Conservation (phyloP, 2,329 filamentous ascomycete genomes). For the Helicocarpus griseus region DNA sequence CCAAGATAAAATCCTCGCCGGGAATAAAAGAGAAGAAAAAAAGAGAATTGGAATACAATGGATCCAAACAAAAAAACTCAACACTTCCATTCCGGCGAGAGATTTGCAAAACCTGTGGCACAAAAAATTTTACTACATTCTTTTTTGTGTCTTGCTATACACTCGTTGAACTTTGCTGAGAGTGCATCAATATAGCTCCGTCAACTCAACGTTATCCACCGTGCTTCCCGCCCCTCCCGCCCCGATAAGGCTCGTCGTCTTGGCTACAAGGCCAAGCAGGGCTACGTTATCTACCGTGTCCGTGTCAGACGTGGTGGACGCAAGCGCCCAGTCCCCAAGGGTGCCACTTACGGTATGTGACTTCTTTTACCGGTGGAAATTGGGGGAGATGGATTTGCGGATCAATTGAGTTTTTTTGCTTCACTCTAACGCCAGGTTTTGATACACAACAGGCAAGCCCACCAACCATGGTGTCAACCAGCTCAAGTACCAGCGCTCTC, state of each 20-base stretch:
- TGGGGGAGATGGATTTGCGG: neutral
- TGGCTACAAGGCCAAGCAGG: slow-evolving; percentile 99
- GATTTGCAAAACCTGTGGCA: slow-evolving; percentile 35
- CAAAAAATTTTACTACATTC: slow-evolving; percentile 24
- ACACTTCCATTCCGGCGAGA: slow-evolving; percentile 21
- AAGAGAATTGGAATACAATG: neutral
- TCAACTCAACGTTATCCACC: slow-evolving; percentile 99
- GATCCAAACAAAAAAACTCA: neutral
- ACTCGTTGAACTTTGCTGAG: slow-evolving; percentile 99
- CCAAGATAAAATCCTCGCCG: slow-evolving; percentile 3
- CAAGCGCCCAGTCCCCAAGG: slow-evolving; percentile 94
- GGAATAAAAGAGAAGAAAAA: neutral
- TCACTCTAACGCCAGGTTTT: neutral
- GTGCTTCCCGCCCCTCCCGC: slow-evolving; percentile 92
- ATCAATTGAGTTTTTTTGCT: neutral
- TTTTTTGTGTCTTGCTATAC: slow-evolving; percentile 65
- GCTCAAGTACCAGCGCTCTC: slow-evolving; percentile 99
- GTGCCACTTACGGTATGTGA: slow-evolving; percentile 90
- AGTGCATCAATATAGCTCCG: slow-evolving; percentile 99
- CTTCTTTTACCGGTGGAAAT: too few relatives aligned
- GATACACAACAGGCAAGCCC: slow-evolving; percentile 71
- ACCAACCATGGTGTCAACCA: slow-evolving; percentile 99
- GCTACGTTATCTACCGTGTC: slow-evolving; percentile 99
- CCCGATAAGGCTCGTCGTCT: slow-evolving; percentile 99
- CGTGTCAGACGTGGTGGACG: slow-evolving; percentile 97